Percentiles rank a stretch among this genome's conserved stretches.
Conservation (phyloP, 225 moss, liverwort and hornwort genomes). For the Bryoerythrophyllum caledonicum region DNA sequence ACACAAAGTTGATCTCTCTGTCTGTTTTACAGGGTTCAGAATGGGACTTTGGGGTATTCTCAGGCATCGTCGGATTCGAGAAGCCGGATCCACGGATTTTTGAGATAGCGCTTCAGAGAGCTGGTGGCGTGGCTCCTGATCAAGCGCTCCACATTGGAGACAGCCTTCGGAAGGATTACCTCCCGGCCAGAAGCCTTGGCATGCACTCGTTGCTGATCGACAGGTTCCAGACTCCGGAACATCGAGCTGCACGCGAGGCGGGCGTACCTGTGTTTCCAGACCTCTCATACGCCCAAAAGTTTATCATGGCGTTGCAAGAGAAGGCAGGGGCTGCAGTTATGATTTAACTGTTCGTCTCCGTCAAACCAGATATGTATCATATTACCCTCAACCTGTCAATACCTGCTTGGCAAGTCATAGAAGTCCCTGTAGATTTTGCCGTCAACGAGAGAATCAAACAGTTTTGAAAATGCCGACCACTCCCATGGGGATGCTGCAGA, state of each 20-base stretch:
- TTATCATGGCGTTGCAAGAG: constrained; percentile 40
- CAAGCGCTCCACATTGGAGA: constrained; percentile 80
- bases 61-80: constrained; percentile 69
- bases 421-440: neutral
- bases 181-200: constrained; percentile 65
- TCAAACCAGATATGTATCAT: constrained; percentile 4
- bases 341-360: neutral
- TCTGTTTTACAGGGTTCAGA: constrained; percentile 49
- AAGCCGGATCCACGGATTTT: constrained; percentile 80
- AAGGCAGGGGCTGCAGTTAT: constrained; percentile 22
- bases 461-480: constrained; percentile 18
- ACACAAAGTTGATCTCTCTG: neutral
- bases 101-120: constrained; percentile 63
- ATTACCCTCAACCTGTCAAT: neutral
- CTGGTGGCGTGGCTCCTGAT: constrained; percentile 53
- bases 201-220: constrained; percentile 89
- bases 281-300: constrained; percentile 58
- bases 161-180: constrained; percentile 70
- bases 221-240: constrained; percentile 67
- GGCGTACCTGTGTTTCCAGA: constrained; percentile 63
- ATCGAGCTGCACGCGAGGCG: constrained; percentile 52
- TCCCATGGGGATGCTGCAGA: constrained; percentile 9
- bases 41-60: constrained; percentile 70
- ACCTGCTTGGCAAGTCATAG: neutral
- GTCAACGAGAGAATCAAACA: constrained; percentile 3